These are phyloP conservation scores for Durio zibethinus DNA, from an alignment of 345 rosid genomes.

Conservation along the genomic window DNA sequence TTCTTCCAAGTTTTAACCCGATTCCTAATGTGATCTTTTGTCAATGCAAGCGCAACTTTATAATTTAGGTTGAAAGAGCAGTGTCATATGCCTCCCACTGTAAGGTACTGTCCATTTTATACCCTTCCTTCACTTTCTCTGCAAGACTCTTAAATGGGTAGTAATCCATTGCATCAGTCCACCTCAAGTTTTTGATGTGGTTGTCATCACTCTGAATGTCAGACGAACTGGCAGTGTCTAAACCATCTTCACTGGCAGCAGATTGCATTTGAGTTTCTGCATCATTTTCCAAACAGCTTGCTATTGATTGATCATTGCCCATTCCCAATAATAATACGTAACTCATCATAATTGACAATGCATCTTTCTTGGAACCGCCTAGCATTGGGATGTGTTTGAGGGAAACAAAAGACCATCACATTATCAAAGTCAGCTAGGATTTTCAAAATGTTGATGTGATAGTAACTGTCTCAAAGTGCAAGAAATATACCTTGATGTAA, in stretches of 20 bases:
- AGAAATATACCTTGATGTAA: slow-evolving; percentile 9
- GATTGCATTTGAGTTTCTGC: background rate
- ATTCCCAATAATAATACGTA: background rate
- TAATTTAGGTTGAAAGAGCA: background rate
- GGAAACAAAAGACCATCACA: background rate
- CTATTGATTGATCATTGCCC: slow-evolving; percentile 6
- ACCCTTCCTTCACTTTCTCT: background rate
- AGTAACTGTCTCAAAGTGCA: background rate
- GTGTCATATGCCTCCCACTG: background rate
- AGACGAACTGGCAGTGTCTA: background rate
- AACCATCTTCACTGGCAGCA: background rate
- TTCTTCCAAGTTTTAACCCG: slow-evolving; percentile 15
- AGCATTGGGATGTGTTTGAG: slow-evolving; percentile 12
- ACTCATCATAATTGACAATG: slow-evolving; percentile 12
- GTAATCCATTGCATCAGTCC: slow-evolving; percentile 9
- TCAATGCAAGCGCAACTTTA: slow-evolving; percentile 6
- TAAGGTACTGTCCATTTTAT: background rate
- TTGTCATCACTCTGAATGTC: slow-evolving; percentile 7
- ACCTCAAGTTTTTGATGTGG: background rate
- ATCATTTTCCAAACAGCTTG: background rate
- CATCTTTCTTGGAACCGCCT: slow-evolving; percentile 1
- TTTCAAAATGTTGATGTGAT: background rate
- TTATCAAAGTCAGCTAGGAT: background rate
- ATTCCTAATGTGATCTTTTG: slow-evolving; percentile 1
- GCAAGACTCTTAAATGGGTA: slow-evolving; percentile 9